A percentile compares a stretch with the other conserved stretches of the same genome.
Evolutionary conservation across 192 early-diverging fungal species (phyloP).

Genomic region (Coemansia sp.): DNA sequence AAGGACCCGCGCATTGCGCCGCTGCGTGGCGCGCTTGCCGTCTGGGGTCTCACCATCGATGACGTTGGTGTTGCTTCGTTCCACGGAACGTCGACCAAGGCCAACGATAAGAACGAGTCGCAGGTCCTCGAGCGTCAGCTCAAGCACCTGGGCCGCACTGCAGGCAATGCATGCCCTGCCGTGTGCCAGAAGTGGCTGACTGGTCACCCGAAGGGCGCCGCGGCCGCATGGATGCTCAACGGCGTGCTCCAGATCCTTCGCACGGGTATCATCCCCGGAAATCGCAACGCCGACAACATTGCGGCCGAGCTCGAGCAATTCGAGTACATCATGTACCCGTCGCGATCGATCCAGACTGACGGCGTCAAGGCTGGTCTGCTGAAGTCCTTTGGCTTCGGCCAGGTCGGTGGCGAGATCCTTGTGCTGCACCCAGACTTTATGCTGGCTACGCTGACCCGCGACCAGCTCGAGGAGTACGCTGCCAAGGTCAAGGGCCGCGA

Average conservation of each 20-base stretch:
- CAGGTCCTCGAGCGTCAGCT: slow-evolving; percentile 29
- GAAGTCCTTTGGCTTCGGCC: slow-evolving; percentile 93
- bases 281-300: slow-evolving; percentile 60
- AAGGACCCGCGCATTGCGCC: slow-evolving; percentile 79
- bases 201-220: slow-evolving; percentile 80
- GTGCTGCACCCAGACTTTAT: slow-evolving; percentile 87
- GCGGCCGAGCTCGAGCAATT: slow-evolving; percentile 74
- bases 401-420: slow-evolving; percentile 88
- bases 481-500: slow-evolving; percentile 69
- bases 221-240: slow-evolving; percentile 97
- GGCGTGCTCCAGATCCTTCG: slow-evolving; percentile 82
- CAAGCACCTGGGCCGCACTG: slow-evolving; percentile 33
- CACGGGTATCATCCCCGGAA: slow-evolving; percentile 86
- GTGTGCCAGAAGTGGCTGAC: slow-evolving; percentile 42
- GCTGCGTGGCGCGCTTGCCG: slow-evolving; percentile 81
- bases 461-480: slow-evolving; percentile 71
- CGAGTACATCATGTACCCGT: slow-evolving; percentile 84
- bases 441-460: slow-evolving; percentile 68
- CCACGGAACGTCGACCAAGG: slow-evolving; percentile 32
- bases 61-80: slow-evolving; percentile 33
- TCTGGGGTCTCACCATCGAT: slow-evolving; percentile 32
- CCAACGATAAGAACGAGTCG: slow-evolving; percentile 43
- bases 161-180: slow-evolving; percentile 28
- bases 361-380: slow-evolving; percentile 88
- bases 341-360: slow-evolving; percentile 84